Evolutionary conservation across 495 filamentous ascomycete species (phyloP).

Genomic region (Hyphodiscus hymeniophilus): DNA sequence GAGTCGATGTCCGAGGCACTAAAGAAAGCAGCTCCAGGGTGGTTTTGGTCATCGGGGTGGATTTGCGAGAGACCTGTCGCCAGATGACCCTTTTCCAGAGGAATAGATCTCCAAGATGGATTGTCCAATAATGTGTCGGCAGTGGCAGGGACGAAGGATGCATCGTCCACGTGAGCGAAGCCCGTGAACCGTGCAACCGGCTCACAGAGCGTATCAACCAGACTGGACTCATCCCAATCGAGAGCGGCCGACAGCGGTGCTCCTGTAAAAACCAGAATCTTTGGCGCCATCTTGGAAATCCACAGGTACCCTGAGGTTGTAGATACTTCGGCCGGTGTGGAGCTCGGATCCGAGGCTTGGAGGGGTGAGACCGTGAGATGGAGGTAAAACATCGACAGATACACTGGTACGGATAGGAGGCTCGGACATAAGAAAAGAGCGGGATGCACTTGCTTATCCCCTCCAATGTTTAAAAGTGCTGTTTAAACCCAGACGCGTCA

Average conservation of each 20-base stretch:
- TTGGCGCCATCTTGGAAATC: slow-evolving; percentile 12
- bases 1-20: slow-evolving; percentile 30
- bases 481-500: no score
- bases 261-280: slow-evolving; percentile 49
- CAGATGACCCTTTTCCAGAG: slow-evolving; percentile 28
- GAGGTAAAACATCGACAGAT: no score
- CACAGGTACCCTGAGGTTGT: no score
- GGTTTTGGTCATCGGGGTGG: slow-evolving; percentile 25
- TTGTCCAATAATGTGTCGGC: slow-evolving; percentile 19
- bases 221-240: slow-evolving; percentile 43
- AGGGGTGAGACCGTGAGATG: no score
- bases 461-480: no score
- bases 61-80: slow-evolving; percentile 36
- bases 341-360: slow-evolving; percentile 1
- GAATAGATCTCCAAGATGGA: slow-evolving; percentile 40
- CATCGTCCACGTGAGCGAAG: slow-evolving; percentile 1
- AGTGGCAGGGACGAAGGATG: background rate
- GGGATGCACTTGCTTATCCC: no score
- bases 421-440: no score
- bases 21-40: slow-evolving; percentile 39
- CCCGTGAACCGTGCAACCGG: slow-evolving; percentile 41
- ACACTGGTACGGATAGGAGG: no score
- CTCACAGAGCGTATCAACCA: slow-evolving; percentile 38
- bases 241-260: slow-evolving; percentile 48
- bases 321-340: no score